Base-by-base conservation (phyloP, 2,329 filamentous ascomycete genomes). In the Penicillium freii region DNA sequence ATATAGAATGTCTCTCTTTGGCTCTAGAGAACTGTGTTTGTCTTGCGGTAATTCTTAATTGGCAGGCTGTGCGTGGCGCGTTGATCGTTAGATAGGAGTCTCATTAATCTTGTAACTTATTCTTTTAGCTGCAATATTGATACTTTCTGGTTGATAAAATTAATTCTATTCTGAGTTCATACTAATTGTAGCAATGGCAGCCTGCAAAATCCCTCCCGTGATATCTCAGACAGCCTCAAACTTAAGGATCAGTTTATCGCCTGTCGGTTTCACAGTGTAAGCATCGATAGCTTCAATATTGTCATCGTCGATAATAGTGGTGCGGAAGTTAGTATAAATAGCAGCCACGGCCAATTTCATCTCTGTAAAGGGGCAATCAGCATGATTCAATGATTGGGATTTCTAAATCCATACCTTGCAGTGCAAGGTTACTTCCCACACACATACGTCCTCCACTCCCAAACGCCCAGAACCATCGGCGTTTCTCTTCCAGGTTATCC, bases 301-400 rank as follows among this genome's bases (percentile, higher is more conserved):
- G 1, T 79, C 76, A 62, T 89, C 87, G 56, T 88, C 77, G 2
- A 89, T 78, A 50, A 89, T 78, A 4, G 78, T 71, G 0, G 82
- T 88, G 6, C 72, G 80, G 68, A 84, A 89, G 55, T 87, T 89
- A 3, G 84, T 83, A 71, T 91, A 93, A 5, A 94, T 83, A 1
- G 84, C 82, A 0, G 88, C 87, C 33, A 88, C 75, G 5, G 87
- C 83, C 44, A 88, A 78, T 73, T 92, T 92, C 77, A 92, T 90
- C 62, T 90, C 88, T 88, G 65, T 5, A 67, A 65, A 51, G 47
- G 5, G 4, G 15, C 29, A 0, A 43, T 64, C 39, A 66, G 57
- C 38, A 19, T 17, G 9, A 29, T 36, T 21, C 17, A 44, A 34
- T 45, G 10, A 1, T 2, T 19, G 2, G 5, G 15, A 13, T 8